Base-by-base conservation (phyloP, 2,329 filamentous ascomycete genomes). In the Plenodomus lindquistii region DNA sequence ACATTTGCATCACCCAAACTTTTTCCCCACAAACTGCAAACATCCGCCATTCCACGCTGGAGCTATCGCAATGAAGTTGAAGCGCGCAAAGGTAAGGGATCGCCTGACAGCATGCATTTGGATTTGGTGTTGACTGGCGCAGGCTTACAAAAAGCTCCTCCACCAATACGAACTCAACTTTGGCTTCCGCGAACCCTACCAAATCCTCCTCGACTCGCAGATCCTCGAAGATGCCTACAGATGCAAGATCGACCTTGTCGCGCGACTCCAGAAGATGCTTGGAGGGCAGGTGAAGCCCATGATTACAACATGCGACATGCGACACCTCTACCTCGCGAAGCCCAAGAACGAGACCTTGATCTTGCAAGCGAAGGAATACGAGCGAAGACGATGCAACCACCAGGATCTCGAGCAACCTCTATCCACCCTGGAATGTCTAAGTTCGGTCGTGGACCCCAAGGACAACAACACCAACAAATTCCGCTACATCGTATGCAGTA, bases 111-210 rank as follows among this genome's bases (percentile, higher is more conserved):
- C n/a, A 11, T 13, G n/a, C 17, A n/a, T 21, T 19, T 13, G 4
- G n/a, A 2, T 24, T n/a, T n/a, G n/a, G n/a, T 10, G 11, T 44
- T 57, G 22, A 52, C 36, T 11, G 6, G 40, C 79, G 36, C 87
- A 89, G 74, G 85, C 87, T 64, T 91, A 91, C 72, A 84, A 86
- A 69, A 97, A 97, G 85, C 85, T 97, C 66, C 95, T 99, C 86
- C 87, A 91, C 75, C 87, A 93, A 69, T 96, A 92, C 81, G 85
- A 86, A 68, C 82, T 93, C 72, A 86, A 85, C 52, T 97, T 96
- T 70, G 87, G 88, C 52, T 97, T 97, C 73, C 89, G 92, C 61
- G 89, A 94, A 75, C 91, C 94, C 10, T 97, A 97, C 76, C 94
- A 97, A 38, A 57, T 61, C 44, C 59, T 61, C 84, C 85, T 97